Base-by-base conservation (phyloP, 2,329 filamentous ascomycete species). In the Hysterium pulicare region DNA sequence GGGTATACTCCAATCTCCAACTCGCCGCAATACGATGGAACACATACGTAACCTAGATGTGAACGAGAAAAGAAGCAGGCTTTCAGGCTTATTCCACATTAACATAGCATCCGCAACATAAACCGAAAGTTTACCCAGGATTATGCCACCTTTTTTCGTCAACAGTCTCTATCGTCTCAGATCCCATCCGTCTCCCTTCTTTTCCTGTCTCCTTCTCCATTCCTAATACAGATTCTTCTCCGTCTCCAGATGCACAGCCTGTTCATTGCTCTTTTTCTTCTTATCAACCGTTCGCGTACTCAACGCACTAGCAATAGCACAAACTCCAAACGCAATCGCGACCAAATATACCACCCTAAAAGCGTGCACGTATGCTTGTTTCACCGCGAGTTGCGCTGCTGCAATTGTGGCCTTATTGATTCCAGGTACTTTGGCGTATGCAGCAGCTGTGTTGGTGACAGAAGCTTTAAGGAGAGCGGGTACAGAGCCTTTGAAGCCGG, bases 291-390 rank as follows among this genome's bases (percentile, higher is more conserved):
- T 54, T 36, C 57, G 52, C 7, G 61, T 66, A 34, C 53, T 50
- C 17, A 60, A 48, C 5, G 65, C 60, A 23, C 57, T 53, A 10
- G 57, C 36, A 19, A 54, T 64, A 2, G 65, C 65, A 5, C 56
- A 53, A 21, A 46, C 55, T 0, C 65, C 64, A 44, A 69, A 68
- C 1, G 59, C 63, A 43, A 69, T 62, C 2, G 66, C 65, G 3
- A 64, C 56, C 15, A 67, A 47, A 45, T 66, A 69, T 6, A 66
- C 63, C 4, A 65, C 55, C 22, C 53, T 55, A 44, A 69, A 68
- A 1, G 57, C 60, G 20, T 62, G 49, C 2, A 67, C 62, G 49
- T 68, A 68, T 4, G 60, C 53, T 34, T 53, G 47, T 45, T 61
- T 51, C 6, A 62, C 59, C 8, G 64, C 64, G 3, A 51, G 38